Percentiles rank a stretch among this genome's conserved stretches.
Evolutionary conservation across 371 early-diverging fungal species (phyloP).

Genomic region (Smittium culicis): DNA sequence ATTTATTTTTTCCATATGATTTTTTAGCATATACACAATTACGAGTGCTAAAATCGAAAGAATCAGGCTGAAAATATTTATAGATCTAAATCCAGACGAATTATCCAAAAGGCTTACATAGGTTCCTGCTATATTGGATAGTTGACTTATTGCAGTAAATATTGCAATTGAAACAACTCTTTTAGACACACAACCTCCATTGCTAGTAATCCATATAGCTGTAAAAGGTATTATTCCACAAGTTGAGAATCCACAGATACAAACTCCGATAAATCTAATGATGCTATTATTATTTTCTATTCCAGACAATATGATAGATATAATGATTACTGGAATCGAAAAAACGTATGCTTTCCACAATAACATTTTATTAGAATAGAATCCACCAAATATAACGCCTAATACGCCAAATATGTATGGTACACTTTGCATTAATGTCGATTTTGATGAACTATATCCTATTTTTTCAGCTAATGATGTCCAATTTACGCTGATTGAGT

Average conservation of each 20-base stretch:
- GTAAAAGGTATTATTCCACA: conserved; percentile 1
- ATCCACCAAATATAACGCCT: background rate
- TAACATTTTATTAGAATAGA: background rate
- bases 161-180: background rate
- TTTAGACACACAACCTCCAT: conserved; percentile 6
- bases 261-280: background rate
- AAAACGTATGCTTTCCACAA: background rate
- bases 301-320: background rate
- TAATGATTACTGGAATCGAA: background rate
- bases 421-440: conserved; percentile 9
- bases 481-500: conserved; percentile 6
- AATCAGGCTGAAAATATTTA: background rate
- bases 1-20: conserved; percentile 1
- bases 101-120: background rate
- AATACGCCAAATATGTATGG: conserved; percentile 8
- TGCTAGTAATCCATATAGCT: conserved; percentile 11
- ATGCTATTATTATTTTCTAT: too few species aligned
- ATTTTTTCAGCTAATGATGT: conserved; percentile 11
- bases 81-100: conserved; percentile 4
- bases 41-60: background rate
- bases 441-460: conserved; percentile 6
- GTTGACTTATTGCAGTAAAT: background rate
- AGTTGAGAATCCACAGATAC: background rate
- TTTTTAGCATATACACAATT: background rate
- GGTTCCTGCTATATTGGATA: conserved; percentile 8